Base-by-base conservation (phyloP, 2,329 filamentous ascomycete genomes). In the Pseudogymnoascus sp. region DNA sequence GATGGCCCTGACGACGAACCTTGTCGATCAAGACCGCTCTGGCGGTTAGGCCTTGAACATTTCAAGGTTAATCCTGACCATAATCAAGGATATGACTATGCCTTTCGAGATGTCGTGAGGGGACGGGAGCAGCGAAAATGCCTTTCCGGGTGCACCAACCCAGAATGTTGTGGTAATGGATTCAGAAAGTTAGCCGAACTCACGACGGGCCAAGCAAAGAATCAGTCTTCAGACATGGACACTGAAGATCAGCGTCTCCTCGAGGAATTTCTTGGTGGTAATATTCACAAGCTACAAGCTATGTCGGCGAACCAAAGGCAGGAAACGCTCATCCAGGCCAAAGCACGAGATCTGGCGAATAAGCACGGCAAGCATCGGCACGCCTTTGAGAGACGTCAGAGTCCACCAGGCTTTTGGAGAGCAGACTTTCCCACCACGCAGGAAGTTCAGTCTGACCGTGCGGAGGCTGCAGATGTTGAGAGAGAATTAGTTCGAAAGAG, bases 391-490 rank as follows among this genome's bases (percentile, higher is more conserved):
- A 81, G 90, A 57, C 79, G 82, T 63, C 78, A 76, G 45, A 90
- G 88, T 8, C 92, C 94, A 10, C 90, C 90, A 1, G 92, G 91
- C 0, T 97, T 90, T 70, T 99, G 94, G 94, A 80, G 89, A 59
- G 81, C 87, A 1, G 92, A 95, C 66, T 95, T 99, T 70, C 92
- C 92, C 1, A 84, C 77, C 23, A 96, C 94, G 1, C 94, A 97
- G 71, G 89, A 96, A 72, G 74, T 85, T 26, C 76, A 82, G 65
- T 75, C 78, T 58, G 83, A 92, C 67, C 81, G 81, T 61, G 78
- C 80, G 62, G 83, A 85, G 68, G 88, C 87, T 0, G 78, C 77
- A n/a, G 78, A 78, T 66, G 74, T 82, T 62, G 85, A 88, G 69
- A 80, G 79, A 64, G 76, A 82, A 57, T 79, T 82, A 60, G 78